A percentile compares a stretch with the other conserved stretches of the same genome.
These are phyloP conservation scores for Ilex paraguariensis DNA, from an alignment of 305 asterid species.

Conservation along the genomic window DNA sequence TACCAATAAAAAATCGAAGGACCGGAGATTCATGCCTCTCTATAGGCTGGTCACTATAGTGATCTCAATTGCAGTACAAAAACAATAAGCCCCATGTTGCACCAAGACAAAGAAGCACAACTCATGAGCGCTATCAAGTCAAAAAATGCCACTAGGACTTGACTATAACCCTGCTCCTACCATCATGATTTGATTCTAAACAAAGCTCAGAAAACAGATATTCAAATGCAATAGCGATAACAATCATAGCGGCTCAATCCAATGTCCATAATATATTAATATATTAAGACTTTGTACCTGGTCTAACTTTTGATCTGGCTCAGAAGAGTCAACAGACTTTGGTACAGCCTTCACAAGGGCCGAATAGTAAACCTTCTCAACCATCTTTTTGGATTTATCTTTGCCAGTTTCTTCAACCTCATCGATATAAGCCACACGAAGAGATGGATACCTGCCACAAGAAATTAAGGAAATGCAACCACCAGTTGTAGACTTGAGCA, in stretches of 20 bases:
- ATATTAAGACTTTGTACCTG: conserved; percentile 47
- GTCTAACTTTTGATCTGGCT: conserved; percentile 85
- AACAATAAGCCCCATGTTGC: not conserved
- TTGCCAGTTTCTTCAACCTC: conserved; percentile 77
- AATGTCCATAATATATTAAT: conserved; percentile 3
- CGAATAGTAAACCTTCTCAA: conserved; percentile 86
- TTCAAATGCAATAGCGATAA: too few species aligned
- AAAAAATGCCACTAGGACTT: not conserved
- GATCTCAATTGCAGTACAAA: too few species aligned
- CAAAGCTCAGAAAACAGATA: too few species aligned
- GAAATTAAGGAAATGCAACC: conserved; percentile 22
- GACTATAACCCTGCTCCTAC: not conserved
- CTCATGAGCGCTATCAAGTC: too few species aligned
- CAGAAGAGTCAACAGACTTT: conserved; percentile 87
- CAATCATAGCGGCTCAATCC: not conserved
- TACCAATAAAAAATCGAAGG: too few species aligned
- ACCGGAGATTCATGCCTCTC: too few species aligned
- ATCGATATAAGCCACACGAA: conserved; percentile 95
- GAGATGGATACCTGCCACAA: conserved; percentile 82
- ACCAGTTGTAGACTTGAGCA: conserved; percentile 12
- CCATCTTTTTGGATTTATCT: conserved; percentile 55
- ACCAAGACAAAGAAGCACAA: not conserved
- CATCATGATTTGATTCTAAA: not conserved
- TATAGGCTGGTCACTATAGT: too few species aligned
- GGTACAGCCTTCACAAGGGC: conserved; percentile 95